phyloP scores from a whole-genome alignment of 805 yeast genomes.

The Candida montana region DNA sequence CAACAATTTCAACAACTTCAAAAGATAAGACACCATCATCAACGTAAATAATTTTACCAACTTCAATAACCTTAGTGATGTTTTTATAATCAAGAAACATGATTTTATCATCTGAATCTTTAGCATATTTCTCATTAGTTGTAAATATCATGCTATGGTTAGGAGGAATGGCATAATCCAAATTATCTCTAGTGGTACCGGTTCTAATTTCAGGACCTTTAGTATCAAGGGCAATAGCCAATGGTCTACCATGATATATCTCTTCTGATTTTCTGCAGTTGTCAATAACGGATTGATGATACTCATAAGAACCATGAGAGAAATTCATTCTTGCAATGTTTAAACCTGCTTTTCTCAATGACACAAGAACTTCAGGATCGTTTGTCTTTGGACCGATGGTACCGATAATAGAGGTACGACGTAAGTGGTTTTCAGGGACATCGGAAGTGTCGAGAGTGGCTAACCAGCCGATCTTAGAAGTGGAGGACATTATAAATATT shows the following conservation, averaged over 20 bases:
- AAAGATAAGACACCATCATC: slow-evolving; percentile 98
- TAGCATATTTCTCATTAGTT: slow-evolving; percentile 78
- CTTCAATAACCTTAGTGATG: slow-evolving; percentile 88
- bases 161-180: slow-evolving; percentile 77
- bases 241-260: slow-evolving; percentile 89
- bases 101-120: slow-evolving; percentile 65
- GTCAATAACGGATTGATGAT: slow-evolving; percentile 95
- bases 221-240: slow-evolving; percentile 97
- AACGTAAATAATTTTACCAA: slow-evolving; percentile 86
- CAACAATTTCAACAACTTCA: slow-evolving; percentile 80
- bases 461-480: slow-evolving; percentile 27
- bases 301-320: slow-evolving; percentile 96
- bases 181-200: slow-evolving; percentile 79
- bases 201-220: slow-evolving; percentile 99
- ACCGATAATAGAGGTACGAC: slow-evolving; percentile 97
- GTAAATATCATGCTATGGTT: slow-evolving; percentile 90
- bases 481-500: slow-evolving; percentile 9
- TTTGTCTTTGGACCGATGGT: slow-evolving; percentile 99
- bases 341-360: slow-evolving; percentile 93
- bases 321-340: slow-evolving; percentile 99
- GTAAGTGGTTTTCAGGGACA: slow-evolving; percentile 24
- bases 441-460: slow-evolving; percentile 23
- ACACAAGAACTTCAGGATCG: slow-evolving; percentile 74
- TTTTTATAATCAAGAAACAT: slow-evolving; percentile 94
- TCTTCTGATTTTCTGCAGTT: slow-evolving; percentile 93